phyloP scores from a whole-genome alignment of 169 alveolate genomes.

The Cryptosporidium canis region DNA sequence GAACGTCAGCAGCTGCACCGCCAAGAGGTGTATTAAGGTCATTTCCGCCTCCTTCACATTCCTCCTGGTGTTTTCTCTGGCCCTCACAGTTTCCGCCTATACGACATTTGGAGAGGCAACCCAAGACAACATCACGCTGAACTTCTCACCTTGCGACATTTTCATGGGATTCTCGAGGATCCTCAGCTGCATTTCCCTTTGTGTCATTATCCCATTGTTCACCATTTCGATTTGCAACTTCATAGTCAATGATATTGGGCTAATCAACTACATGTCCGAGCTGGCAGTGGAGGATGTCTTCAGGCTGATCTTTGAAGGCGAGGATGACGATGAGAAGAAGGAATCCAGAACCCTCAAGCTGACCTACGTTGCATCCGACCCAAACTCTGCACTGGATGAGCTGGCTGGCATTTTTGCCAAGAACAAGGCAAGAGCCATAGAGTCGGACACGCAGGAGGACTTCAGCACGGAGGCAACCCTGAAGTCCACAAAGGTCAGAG shows the following conservation, averaged over 20 bases:
- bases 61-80: conserved; percentile 34
- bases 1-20: conserved; percentile 44
- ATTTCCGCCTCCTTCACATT: conserved; percentile 50
- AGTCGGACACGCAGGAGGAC: conserved; percentile 8
- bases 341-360: background rate
- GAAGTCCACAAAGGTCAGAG: background rate
- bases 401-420: background rate
- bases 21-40: conserved; percentile 60
- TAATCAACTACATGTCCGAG: conserved; percentile 62
- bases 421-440: conserved; percentile 56
- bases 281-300: conserved; percentile 64
- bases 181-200: conserved; percentile 48
- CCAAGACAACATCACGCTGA: conserved; percentile 39
- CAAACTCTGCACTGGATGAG: background rate
- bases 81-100: conserved; percentile 54
- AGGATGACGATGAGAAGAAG: background rate
- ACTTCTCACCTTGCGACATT: conserved; percentile 58
- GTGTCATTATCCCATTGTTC: conserved; percentile 60
- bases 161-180: conserved; percentile 71
- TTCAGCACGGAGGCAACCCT: background rate
- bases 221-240: conserved; percentile 56
- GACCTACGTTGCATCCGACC: background rate
- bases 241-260: conserved; percentile 56
- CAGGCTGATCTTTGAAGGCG: background rate
- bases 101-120: conserved; percentile 54